A percentile compares a stretch with the other conserved stretches of the same genome.
These are phyloP conservation scores for Kwoniella mangroviensis DNA, from an alignment of 768 basidiomycete species.

Conservation along the genomic window DNA sequence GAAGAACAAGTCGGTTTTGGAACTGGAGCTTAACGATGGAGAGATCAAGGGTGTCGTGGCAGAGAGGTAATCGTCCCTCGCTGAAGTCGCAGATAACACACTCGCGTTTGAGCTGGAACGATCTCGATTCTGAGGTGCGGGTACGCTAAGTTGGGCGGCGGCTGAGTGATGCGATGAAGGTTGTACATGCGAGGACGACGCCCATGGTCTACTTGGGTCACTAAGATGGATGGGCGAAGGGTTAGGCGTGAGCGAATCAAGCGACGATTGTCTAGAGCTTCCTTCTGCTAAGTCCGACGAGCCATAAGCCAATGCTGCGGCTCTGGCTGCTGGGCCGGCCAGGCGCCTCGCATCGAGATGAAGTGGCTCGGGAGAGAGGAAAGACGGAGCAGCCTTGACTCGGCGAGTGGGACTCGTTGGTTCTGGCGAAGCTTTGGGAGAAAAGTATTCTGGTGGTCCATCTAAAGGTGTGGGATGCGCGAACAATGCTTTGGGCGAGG, in stretches of 20 bases:
- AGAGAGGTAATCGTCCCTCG: constrained; percentile 7
- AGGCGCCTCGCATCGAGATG: constrained; percentile 9
- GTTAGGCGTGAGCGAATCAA: constrained; percentile 25
- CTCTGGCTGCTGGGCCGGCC: constrained; percentile 16
- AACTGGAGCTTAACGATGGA: constrained; percentile 41
- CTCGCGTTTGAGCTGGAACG: constrained; percentile 23
- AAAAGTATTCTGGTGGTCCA: constrained; percentile 29
- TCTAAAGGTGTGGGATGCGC: constrained; percentile 33
- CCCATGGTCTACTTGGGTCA: constrained; percentile 20
- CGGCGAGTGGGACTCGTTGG: constrained; percentile 14
- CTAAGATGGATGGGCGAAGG: constrained; percentile 13
- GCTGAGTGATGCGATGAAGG: neutral
- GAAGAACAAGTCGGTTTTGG: constrained; percentile 56
- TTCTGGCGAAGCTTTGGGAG: neutral
- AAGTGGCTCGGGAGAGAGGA: constrained; percentile 22
- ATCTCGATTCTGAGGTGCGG: neutral
- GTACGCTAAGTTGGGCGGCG: constrained; percentile 7
- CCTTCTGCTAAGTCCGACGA: constrained; percentile 6
- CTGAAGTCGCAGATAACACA: constrained; percentile 9
- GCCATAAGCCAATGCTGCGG: constrained; percentile 10
- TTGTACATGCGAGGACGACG: constrained; percentile 6
- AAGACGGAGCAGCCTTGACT: neutral
- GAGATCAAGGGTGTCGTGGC: constrained; percentile 23
- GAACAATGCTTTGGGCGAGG: constrained; percentile 21
- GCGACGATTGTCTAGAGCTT: constrained; percentile 21